Evolutionary conservation across 1,139 yeast species (phyloP).

Genomic region (Geotrichum restrictum): DNA sequence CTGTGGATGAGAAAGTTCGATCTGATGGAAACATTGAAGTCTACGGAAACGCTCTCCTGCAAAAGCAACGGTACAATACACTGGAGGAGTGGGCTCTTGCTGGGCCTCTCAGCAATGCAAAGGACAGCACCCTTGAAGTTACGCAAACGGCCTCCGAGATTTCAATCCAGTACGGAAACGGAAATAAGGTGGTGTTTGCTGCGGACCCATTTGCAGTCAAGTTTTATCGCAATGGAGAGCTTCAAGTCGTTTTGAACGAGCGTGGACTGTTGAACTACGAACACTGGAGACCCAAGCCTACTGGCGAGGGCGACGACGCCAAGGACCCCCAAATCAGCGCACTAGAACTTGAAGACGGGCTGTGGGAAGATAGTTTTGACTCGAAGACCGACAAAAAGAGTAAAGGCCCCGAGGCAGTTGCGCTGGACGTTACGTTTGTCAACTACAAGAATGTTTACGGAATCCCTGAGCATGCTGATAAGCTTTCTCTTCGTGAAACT

Average conservation of each 20-base stretch:
- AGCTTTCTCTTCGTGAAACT: conserved; percentile 69
- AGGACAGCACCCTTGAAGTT: conserved; percentile 13
- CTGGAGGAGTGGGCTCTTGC: conserved; percentile 59
- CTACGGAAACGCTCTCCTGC: conserved; percentile 22
- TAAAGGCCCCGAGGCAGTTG: conserved; percentile 89
- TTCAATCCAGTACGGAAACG: conserved; percentile 43
- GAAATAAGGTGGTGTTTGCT: conserved; percentile 42
- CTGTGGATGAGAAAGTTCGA: conserved; percentile 58
- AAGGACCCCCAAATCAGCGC: conserved; percentile 24
- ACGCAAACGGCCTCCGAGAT: conserved; percentile 21
- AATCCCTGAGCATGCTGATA: conserved; percentile 92
- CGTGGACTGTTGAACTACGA: conserved; percentile 70
- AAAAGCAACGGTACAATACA: conserved; percentile 54
- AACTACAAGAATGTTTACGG: conserved; percentile 72
- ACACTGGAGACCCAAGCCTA: conserved; percentile 55
- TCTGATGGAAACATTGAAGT: conserved; percentile 38
- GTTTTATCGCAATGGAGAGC: conserved; percentile 45
- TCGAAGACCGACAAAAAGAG: conserved; percentile 58
- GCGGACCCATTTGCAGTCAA: conserved; percentile 53
- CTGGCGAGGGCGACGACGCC: conserved; percentile 24
- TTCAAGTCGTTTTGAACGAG: conserved; percentile 61
- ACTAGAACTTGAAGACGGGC: conserved; percentile 34
- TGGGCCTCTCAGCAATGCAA: conserved; percentile 28
- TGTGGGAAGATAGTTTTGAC: conserved; percentile 43
- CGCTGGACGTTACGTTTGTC: conserved; percentile 64